These are phyloP conservation scores for Caryopteris hybrid DNA, from an alignment of 305 asterid species.

Conservation along the genomic window DNA sequence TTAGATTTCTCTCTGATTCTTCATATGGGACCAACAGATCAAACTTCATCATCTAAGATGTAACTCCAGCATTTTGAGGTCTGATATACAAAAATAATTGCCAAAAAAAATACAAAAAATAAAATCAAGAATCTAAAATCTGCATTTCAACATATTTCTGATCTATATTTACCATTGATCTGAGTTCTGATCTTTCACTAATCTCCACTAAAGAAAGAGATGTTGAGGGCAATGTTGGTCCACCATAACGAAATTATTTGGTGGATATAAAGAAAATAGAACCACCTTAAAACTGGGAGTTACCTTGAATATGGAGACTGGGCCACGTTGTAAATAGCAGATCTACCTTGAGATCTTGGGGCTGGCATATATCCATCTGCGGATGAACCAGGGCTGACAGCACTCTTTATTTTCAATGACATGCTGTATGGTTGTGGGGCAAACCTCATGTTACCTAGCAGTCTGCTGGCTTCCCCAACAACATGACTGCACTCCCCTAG, in stretches of 20 bases:
- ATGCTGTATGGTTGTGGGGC: constrained; percentile 36
- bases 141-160: background rate
- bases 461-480: constrained; percentile 30
- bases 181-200: constrained; percentile 32
- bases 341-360: constrained; percentile 63
- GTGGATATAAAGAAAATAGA: background rate
- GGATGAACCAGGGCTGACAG: constrained; percentile 33
- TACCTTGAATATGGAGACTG: constrained; percentile 37
- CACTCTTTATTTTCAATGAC: constrained; percentile 30
- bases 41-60: constrained; percentile 58
- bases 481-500: constrained; percentile 39
- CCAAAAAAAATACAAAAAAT: background rate
- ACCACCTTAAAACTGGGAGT: constrained; percentile 22
- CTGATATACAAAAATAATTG: constrained; percentile 28
- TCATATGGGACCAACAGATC: constrained; percentile 64
- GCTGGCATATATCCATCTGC: constrained; percentile 45
- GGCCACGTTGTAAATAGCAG: constrained; percentile 46
- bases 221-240: constrained; percentile 29
- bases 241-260: constrained; percentile 18
- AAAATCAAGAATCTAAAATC: constrained; percentile 9
- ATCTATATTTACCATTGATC: constrained; percentile 36
- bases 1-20: constrained; percentile 64
- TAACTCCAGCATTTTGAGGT: constrained; percentile 61
- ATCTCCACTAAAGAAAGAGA: constrained; percentile 32
- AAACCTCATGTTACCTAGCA: constrained; percentile 25